Evolutionary conservation across 306 rosid species (phyloP).

Genomic region (Prunus campanulata): DNA sequence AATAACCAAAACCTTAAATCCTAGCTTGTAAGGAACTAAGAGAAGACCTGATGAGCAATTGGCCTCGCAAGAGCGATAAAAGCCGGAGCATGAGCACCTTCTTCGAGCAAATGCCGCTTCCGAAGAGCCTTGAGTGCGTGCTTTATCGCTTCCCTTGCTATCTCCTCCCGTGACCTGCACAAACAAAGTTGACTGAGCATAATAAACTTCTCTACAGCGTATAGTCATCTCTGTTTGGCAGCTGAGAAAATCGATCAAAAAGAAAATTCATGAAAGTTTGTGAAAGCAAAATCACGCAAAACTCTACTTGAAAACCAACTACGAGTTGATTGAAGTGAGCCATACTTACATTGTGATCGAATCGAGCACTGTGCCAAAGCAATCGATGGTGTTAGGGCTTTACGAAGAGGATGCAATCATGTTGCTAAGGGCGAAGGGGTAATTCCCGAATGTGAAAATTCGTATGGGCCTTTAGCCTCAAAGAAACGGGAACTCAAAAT

Average conservation of each 20-base stretch:
- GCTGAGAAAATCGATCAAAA: slow-evolving; percentile 14
- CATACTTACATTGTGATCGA: slow-evolving; percentile 28
- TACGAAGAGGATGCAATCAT: background rate
- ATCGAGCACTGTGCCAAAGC: background rate
- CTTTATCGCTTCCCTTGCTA: slow-evolving; percentile 59
- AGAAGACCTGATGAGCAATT: slow-evolving; percentile 54
- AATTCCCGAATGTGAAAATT: background rate
- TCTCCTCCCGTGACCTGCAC: slow-evolving; percentile 45
- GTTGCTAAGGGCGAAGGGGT: no score
- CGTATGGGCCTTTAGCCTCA: background rate
- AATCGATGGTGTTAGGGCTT: slow-evolving; percentile 21
- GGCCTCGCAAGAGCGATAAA: slow-evolving; percentile 74
- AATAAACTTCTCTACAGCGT: slow-evolving; percentile 1
- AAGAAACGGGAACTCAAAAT: background rate
- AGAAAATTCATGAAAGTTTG: background rate
- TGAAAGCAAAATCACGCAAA: background rate
- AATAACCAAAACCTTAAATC: slow-evolving; percentile 14
- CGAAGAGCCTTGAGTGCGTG: slow-evolving; percentile 81
- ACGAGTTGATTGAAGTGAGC: background rate
- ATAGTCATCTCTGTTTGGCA: slow-evolving; percentile 16
- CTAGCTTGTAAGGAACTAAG: background rate
- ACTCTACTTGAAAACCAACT: background rate
- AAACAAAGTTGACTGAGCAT: slow-evolving; percentile 15
- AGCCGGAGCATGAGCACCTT: slow-evolving; percentile 96
- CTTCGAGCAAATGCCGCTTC: slow-evolving; percentile 87